Evolutionary conservation across 2,329 filamentous ascomycete species (phyloP).

Genomic region (Emmonsiellopsis sp.): DNA sequence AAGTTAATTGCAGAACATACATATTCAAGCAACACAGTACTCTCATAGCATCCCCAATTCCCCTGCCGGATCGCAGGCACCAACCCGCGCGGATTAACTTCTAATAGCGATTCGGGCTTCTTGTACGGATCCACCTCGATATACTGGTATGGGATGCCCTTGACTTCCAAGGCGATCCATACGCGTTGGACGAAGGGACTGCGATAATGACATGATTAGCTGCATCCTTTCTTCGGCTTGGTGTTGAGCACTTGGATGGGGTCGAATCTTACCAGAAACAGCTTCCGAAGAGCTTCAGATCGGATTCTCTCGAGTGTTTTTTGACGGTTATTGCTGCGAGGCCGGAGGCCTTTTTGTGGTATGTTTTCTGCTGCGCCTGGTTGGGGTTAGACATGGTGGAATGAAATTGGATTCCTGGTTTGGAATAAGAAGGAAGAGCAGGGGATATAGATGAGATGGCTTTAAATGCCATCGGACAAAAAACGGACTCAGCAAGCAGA

Average conservation of each 20-base stretch:
- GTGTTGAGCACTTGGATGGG: background rate
- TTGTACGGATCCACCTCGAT: conserved; percentile 75
- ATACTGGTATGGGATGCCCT: conserved; percentile 72
- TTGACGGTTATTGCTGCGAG: conserved; percentile 58
- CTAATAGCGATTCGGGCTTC: conserved; percentile 59
- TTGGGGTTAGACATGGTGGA: conserved; percentile 40
- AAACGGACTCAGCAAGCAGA: background rate
- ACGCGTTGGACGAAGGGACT: conserved; percentile 80
- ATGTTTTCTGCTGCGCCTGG: conserved; percentile 51
- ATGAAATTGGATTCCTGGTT: background rate
- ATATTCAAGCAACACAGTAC: conserved; percentile 76
- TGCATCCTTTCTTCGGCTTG: conserved; percentile 4
- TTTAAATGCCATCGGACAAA: background rate
- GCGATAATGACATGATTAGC: conserved; percentile 11
- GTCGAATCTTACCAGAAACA: conserved; percentile 61
- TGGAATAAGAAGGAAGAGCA: conserved; percentile 4
- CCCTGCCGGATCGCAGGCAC: conserved; percentile 70
- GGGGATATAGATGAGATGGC: background rate
- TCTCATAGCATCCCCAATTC: conserved; percentile 75
- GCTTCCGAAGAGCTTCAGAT: conserved; percentile 69
- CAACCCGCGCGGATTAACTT: conserved; percentile 65
- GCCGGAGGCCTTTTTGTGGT: conserved; percentile 64
- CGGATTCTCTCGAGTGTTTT: conserved; percentile 58
- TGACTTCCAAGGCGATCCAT: conserved; percentile 79
- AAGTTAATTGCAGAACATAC: conserved; percentile 35